phyloP scores from a whole-genome alignment of 2,329 filamentous ascomycete species.

The Claviceps fusiformis region DNA sequence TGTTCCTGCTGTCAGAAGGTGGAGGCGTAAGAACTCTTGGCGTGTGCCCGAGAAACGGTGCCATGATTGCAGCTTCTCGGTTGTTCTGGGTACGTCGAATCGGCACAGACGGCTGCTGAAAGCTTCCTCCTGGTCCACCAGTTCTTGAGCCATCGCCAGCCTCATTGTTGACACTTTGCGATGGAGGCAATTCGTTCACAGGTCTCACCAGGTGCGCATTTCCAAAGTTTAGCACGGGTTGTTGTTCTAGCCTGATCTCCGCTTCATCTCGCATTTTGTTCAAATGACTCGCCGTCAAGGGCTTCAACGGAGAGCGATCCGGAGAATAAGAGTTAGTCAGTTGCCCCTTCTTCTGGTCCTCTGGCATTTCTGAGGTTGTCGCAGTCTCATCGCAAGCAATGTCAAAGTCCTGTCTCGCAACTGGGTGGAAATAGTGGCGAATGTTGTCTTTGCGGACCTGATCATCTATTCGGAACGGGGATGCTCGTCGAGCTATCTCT shows the following conservation, averaged over 20 bases:
- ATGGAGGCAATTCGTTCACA: background rate
- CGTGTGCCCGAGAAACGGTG: background rate
- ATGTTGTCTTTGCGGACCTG: slow-evolving; percentile 12
- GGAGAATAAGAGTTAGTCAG: background rate
- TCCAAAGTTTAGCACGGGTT: background rate
- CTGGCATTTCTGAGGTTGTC: slow-evolving; percentile 5
- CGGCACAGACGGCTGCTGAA: background rate
- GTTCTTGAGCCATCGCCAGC: background rate
- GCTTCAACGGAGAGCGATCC: slow-evolving; percentile 8
- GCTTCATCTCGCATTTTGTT: slow-evolving; percentile 9
- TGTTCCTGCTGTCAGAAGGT: slow-evolving; percentile 3
- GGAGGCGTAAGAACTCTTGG: slow-evolving; percentile 4
- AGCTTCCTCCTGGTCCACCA: background rate
- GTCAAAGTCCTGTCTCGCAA: slow-evolving; percentile 13
- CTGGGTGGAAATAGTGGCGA: slow-evolving; percentile 17
- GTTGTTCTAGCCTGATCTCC: slow-evolving; percentile 6
- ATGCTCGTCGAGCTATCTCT: slow-evolving; percentile 11
- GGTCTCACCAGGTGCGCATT: background rate
- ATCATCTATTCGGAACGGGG: background rate
- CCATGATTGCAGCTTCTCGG: background rate
- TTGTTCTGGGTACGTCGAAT: background rate
- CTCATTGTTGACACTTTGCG: background rate
- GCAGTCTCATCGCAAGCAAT: slow-evolving; percentile 23
- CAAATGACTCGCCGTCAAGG: slow-evolving; percentile 7
- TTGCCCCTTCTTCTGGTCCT: background rate